Conservation (phyloP, 805 yeast genomes). For the Candida broadrunensis region DNA sequence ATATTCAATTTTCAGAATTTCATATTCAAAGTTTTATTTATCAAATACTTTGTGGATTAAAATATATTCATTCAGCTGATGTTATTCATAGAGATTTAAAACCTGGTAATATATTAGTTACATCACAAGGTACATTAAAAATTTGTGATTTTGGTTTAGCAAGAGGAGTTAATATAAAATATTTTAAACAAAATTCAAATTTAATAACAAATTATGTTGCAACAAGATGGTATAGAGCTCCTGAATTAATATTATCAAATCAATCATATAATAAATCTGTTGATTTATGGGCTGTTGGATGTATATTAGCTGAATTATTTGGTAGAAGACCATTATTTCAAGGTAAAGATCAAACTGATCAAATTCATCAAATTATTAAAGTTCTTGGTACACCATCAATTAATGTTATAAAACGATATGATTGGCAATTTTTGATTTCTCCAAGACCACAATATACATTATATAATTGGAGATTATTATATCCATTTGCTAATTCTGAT, state of each 20-base stretch:
- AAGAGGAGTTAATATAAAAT: conserved; percentile 55
- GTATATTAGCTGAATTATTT: conserved; percentile 82
- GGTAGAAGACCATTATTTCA: conserved; percentile 77
- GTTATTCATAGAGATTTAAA: conserved; percentile 91
- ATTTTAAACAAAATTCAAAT: conserved; percentile 27
- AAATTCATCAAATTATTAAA: conserved; percentile 63
- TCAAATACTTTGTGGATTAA: conserved; percentile 82
- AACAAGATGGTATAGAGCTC: conserved; percentile 94
- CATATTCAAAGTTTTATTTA: conserved; percentile 75
- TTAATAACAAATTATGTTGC: conserved; percentile 85
- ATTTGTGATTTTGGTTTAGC: conserved; percentile 95
- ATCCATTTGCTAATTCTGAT: conserved; percentile 56
- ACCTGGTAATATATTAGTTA: conserved; percentile 84
- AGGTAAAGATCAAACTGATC: conserved; percentile 72
- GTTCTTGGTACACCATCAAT: conserved; percentile 70
- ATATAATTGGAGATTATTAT: conserved; percentile 48
- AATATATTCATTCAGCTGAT: conserved; percentile 87
- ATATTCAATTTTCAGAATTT: conserved; percentile 76
- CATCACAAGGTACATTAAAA: conserved; percentile 69
- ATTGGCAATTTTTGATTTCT: conserved; percentile 22
- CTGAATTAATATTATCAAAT: conserved; percentile 72
- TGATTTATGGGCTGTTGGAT: conserved; percentile 94
- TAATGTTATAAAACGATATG: conserved; percentile 30
- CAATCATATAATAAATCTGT: conserved; percentile 61
- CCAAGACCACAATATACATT: conserved; percentile 42